A percentile compares a stretch with the other conserved stretches of the same genome.
Conservation (phyloP, 2,329 filamentous ascomycete genomes). For the Xylaria sp. region DNA sequence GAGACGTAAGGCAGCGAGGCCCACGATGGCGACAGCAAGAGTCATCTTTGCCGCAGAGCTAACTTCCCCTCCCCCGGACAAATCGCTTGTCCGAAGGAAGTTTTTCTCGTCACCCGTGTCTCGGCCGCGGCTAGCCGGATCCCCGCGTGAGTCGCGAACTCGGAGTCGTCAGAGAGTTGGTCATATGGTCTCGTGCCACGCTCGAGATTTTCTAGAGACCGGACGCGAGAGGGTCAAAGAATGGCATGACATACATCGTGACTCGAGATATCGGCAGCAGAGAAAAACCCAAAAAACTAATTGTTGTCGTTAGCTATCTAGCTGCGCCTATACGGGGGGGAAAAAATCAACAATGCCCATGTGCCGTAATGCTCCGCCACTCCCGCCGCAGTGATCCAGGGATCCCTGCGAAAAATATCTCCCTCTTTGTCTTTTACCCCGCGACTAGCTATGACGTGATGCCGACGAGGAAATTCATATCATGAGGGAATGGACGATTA, state of each 20-base stretch:
- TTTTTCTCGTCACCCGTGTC: neutral
- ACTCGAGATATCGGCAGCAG: neutral
- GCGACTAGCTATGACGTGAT: slow-evolving; percentile 1
- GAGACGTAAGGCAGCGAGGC: slow-evolving; percentile 10
- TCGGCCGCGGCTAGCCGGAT: slow-evolving; percentile 25
- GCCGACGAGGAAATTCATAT: neutral
- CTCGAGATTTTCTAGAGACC: neutral
- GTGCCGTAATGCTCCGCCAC: slow-evolving; percentile 25
- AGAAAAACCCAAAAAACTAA: neutral
- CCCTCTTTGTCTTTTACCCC: neutral
- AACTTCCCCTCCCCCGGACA: neutral
- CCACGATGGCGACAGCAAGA: slow-evolving; percentile 9
- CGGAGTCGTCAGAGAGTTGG: neutral
- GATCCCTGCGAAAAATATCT: slow-evolving; percentile 22
- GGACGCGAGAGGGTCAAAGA: neutral
- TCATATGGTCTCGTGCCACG: slow-evolving; percentile 18
- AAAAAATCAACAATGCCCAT: slow-evolving; percentile 14
- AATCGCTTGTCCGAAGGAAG: neutral
- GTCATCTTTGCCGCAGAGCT: slow-evolving; percentile 10
- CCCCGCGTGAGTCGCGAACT: neutral
- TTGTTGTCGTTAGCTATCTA: neutral
- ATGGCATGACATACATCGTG: slow-evolving; percentile 16
- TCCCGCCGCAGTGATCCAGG: slow-evolving; percentile 26
- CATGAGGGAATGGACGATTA: neutral
- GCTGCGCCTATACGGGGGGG: too few species aligned